Base-by-base conservation (phyloP, 2,329 filamentous ascomycete genomes). In the Pseudogymnoascus sp. region DNA sequence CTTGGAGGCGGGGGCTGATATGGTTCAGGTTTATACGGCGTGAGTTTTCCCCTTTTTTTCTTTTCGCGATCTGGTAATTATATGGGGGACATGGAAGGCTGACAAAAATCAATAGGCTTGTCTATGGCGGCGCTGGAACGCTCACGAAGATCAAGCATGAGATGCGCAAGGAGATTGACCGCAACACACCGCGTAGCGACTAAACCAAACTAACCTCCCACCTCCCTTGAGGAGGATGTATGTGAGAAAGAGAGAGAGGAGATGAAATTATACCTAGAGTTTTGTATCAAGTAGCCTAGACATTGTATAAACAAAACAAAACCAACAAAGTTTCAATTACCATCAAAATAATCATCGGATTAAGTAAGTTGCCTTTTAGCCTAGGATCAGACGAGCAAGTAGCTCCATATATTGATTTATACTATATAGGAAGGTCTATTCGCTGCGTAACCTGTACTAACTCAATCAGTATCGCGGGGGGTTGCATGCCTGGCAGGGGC, bases 11-110 rank as follows among this genome's bases (percentile, higher is more conserved):
- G 94, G 94, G 7, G 94, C 94, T 0, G 93, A 88, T 69, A 87
- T 95, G 12, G 92, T 91, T 1, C 94, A 96, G 85, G 81, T 96
- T 61, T 97, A 97, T 75, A 99, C 94, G 0, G 89, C 84, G 4
- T 75, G 68, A 63, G 28, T 53, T 31, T 18, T 14, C 12, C 28
- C 28, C 28, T 31, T 31, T 10, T 4, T 31, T 8, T 31, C 28
- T 31, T 31, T 31, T 31, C 10, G 28, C 28, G 28, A 10, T 10
- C 28, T 31, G 8, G 7, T 10, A 25, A 25, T 25, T 25, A 2
- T 25, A 25, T 25, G 23, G 4, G 28, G 28, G 7, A 31, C 7
- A 31, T 31, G 28, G 28, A 31, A 31, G 28, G 8, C 67, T 50
- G 10, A 50, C 44, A 28, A 28, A 2, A 3, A 21, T 10, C 25